phyloP scores from a whole-genome alignment of 805 yeast genomes.

The Tetrapisispora arboricola region DNA sequence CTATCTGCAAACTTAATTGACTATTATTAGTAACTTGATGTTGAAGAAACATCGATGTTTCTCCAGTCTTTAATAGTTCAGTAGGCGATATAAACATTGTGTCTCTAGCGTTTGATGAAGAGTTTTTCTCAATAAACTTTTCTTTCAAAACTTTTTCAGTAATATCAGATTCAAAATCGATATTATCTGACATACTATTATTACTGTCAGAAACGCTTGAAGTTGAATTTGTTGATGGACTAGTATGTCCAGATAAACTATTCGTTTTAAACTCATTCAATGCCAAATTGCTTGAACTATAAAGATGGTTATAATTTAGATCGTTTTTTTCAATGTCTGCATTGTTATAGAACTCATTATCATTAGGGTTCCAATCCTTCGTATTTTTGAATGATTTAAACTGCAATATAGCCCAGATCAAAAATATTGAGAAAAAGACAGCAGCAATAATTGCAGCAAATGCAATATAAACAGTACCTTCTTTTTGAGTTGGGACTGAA shows the following conservation, averaged over 20 bases:
- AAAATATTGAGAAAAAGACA: conserved; percentile 26
- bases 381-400: conserved; percentile 22
- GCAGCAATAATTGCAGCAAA: conserved; percentile 61
- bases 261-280: neutral
- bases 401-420: conserved; percentile 18
- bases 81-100: conserved; percentile 48
- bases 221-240: conserved; percentile 15
- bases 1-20: neutral
- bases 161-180: conserved; percentile 16
- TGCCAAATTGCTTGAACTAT: conserved; percentile 1
- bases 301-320: neutral
- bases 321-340: neutral
- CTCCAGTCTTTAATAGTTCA: conserved; percentile 27
- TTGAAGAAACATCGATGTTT: neutral
- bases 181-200: neutral
- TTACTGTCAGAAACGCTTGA: neutral
- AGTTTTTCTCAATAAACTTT: conserved; percentile 2
- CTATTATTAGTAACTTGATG: neutral
- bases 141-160: conserved; percentile 18
- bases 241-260: neutral
- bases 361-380: neutral
- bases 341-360: neutral
- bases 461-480: conserved; percentile 71
- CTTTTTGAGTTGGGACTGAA: conserved; percentile 36
- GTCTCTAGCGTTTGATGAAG: neutral